Conservation (phyloP, 164 flowering plant species). For the Protea cynaroides region DNA sequence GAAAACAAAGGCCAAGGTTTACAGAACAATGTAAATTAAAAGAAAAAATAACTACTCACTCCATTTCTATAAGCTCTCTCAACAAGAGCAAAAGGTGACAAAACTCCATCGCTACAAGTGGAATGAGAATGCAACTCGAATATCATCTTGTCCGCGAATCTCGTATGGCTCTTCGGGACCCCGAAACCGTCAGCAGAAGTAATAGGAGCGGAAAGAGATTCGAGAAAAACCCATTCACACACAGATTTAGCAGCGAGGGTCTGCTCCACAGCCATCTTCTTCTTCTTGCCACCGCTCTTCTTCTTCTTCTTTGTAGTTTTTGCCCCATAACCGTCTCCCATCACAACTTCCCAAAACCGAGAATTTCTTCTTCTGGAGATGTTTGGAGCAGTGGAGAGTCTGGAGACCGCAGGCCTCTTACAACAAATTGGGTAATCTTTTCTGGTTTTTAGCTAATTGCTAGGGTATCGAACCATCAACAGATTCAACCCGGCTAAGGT, state of each 20-base stretch:
- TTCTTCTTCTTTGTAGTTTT: constrained; percentile 18
- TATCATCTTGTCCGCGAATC: constrained; percentile 37
- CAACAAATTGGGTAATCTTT: not conserved
- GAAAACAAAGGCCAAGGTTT: not conserved
- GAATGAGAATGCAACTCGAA: constrained; percentile 94
- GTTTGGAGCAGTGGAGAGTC: not conserved
- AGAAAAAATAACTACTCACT: constrained; percentile 38
- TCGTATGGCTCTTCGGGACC: constrained; percentile 20
- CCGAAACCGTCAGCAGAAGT: constrained; percentile 42
- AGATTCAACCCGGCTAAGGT: too few species aligned
- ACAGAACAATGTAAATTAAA: constrained; percentile 1
- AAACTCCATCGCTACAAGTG: constrained; percentile 79
- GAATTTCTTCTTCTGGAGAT: not conserved
- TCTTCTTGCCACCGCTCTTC: constrained; percentile 56
- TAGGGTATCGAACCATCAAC: too few species aligned
- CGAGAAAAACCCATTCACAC: constrained; percentile 66
- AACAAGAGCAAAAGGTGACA: constrained; percentile 80
- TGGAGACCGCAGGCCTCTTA: too few species aligned
- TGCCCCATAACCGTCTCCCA: constrained; percentile 15
- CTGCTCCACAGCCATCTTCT: constrained; percentile 65
- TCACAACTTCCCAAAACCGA: not conserved
- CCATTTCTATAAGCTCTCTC: constrained; percentile 88
- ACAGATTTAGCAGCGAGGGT: constrained; percentile 45
- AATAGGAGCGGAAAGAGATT: constrained; percentile 16
- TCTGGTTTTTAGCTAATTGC: too few species aligned